Percentiles rank a stretch among this genome's conserved stretches.
phyloP scores from a whole-genome alignment of 2,329 filamentous ascomycete genomes.

The Huntiella moniliformis region DNA sequence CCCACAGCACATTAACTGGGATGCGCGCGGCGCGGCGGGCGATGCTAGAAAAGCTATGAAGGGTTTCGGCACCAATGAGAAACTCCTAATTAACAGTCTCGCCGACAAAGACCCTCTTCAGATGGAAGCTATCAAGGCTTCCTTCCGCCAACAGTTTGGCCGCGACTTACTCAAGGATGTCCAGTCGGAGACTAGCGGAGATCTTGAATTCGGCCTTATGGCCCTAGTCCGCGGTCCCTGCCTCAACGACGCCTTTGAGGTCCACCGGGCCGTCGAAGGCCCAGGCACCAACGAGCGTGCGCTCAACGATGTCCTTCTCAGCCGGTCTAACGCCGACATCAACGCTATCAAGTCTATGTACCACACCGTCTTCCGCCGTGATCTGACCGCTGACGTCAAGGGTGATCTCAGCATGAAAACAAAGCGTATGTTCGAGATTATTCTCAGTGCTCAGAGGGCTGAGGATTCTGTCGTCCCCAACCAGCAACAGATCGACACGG shows the following conservation, averaged over 20 bases:
- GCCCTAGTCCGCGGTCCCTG: conserved; percentile 65
- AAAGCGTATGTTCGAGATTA: conserved; percentile 65
- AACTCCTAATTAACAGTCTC: conserved; percentile 50
- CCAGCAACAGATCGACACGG: conserved; percentile 53
- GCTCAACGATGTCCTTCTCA: conserved; percentile 70
- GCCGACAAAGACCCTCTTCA: conserved; percentile 61
- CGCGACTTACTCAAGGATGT: conserved; percentile 60
- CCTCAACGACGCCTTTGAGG: conserved; percentile 50
- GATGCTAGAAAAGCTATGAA: conserved; percentile 72
- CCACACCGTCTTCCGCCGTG: conserved; percentile 42
- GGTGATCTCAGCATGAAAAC: conserved; percentile 75
- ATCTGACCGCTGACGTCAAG: conserved; percentile 54
- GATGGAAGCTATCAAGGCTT: conserved; percentile 45
- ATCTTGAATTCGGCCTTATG: conserved; percentile 57
- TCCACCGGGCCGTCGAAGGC: conserved; percentile 57
- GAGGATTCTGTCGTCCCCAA: conserved; percentile 63
- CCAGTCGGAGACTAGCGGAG: conserved; percentile 55
- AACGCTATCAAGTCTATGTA: conserved; percentile 71
- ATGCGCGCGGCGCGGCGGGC: conserved; percentile 51
- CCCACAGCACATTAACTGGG: conserved; percentile 48
- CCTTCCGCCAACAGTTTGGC: conserved; percentile 45
- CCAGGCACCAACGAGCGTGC: conserved; percentile 71
- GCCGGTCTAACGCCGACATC: conserved; percentile 72
- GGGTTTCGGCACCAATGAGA: conserved; percentile 79
- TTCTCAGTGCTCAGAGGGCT: conserved; percentile 52